phyloP scores from a whole-genome alignment of 2,329 filamentous ascomycete genomes.

The Corniculantispora saksenae region DNA sequence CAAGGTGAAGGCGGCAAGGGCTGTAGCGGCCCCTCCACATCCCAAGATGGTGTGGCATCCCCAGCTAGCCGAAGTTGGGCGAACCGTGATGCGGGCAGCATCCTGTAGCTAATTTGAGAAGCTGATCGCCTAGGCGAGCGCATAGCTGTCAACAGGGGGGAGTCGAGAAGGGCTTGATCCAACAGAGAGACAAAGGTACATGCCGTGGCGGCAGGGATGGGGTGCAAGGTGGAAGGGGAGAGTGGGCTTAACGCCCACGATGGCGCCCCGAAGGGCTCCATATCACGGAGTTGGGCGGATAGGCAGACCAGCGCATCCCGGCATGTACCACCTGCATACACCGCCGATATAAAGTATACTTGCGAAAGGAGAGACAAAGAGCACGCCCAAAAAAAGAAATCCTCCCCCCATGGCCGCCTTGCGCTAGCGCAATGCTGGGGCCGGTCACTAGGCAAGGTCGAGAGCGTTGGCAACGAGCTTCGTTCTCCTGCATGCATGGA shows the following conservation, averaged over 20 bases:
- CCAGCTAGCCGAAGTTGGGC: conserved; percentile 12
- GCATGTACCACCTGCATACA: conserved; percentile 1
- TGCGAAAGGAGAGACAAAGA: background rate
- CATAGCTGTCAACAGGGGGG: background rate
- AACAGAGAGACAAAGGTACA: background rate
- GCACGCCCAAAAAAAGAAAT: conserved; percentile 12
- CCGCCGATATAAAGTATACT: background rate
- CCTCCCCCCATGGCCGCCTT: background rate
- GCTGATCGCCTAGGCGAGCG: background rate
- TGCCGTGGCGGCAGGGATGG: background rate
- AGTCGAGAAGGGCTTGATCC: background rate
- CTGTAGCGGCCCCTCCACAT: background rate
- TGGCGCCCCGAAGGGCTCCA: background rate
- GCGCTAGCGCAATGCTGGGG: conserved; percentile 2
- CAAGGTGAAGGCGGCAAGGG: conserved; percentile 12
- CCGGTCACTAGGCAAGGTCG: background rate
- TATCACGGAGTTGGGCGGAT: conserved; percentile 7
- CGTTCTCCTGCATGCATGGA: background rate
- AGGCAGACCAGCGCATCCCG: background rate
- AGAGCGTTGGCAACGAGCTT: background rate
- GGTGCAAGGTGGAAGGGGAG: no score
- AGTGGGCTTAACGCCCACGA: conserved; percentile 6
- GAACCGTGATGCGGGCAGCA: background rate
- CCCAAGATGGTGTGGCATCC: conserved; percentile 5
- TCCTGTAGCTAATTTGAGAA: background rate